Evolutionary conservation across 768 basidiomycete genomes (phyloP).

Genomic region (Boletus patriciae): DNA sequence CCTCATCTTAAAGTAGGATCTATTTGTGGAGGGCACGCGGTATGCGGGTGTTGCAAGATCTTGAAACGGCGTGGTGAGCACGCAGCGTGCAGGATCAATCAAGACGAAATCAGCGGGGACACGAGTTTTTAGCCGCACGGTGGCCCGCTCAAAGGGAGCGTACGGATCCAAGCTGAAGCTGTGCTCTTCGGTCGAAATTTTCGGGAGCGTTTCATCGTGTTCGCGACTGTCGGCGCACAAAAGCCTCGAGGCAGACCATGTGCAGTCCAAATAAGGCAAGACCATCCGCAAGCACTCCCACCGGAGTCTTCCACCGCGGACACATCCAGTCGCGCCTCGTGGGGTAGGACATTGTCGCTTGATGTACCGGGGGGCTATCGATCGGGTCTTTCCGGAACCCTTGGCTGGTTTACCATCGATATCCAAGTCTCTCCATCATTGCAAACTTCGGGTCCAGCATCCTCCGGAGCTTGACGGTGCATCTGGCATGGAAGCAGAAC

Average conservation of each 20-base stretch:
- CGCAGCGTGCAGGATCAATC: slow-evolving; percentile 21
- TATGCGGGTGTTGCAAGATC: slow-evolving; percentile 22
- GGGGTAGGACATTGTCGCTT: background rate
- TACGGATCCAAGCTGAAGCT: slow-evolving; percentile 19
- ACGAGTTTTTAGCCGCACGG: slow-evolving; percentile 20
- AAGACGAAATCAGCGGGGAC: slow-evolving; percentile 22
- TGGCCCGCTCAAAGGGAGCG: slow-evolving; percentile 28
- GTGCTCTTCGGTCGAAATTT: slow-evolving; percentile 20
- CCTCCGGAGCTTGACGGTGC: background rate
- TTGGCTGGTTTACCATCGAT: background rate
- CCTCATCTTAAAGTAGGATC: slow-evolving; percentile 30
- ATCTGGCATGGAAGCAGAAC: slow-evolving; percentile 43
- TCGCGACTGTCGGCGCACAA: slow-evolving; percentile 3
- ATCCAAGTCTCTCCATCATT: slow-evolving; percentile 40
- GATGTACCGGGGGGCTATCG: background rate
- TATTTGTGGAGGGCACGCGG: slow-evolving; percentile 31
- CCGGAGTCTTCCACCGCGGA: background rate
- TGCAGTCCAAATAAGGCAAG: slow-evolving; percentile 6
- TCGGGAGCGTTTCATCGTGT: slow-evolving; percentile 16
- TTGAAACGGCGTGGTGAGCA: slow-evolving; percentile 32
- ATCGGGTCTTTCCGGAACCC: too few relatives aligned
- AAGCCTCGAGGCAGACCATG: slow-evolving; percentile 30
- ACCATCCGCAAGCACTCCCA: background rate
- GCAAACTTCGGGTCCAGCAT: slow-evolving; percentile 21
- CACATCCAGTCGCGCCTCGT: too few relatives aligned